Percentiles rank a stretch among this genome's conserved stretches.
Evolutionary conservation across 176 grass and related monocot species (phyloP).

Genomic region (Dactylis glomerata): DNA sequence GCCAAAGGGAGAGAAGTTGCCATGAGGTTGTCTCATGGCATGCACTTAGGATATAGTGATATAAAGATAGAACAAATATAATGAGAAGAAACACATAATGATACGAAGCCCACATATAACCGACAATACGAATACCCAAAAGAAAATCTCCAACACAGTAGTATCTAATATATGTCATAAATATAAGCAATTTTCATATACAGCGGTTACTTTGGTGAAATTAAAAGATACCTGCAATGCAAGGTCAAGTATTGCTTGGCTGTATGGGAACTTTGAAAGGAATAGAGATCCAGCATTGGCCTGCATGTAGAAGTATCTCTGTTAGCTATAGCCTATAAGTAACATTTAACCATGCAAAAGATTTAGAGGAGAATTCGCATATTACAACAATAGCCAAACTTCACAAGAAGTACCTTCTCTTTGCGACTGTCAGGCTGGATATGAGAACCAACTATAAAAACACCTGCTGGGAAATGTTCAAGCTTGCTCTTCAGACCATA

Average conservation of each 20-base stretch:
- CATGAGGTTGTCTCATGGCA: background rate
- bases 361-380: background rate
- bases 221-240: slow-evolving; percentile 72
- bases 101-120: background rate
- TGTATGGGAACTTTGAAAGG: slow-evolving; percentile 95
- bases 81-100: background rate
- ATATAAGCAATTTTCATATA: background rate
- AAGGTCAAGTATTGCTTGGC: slow-evolving; percentile 89
- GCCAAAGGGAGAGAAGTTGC: background rate
- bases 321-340: slow-evolving; percentile 16
- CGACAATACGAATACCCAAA: background rate
- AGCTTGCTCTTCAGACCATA: slow-evolving; percentile 80
- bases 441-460: slow-evolving; percentile 86
- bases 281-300: slow-evolving; percentile 70
- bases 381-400: background rate
- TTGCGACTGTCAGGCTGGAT: slow-evolving; percentile 73
- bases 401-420: slow-evolving; percentile 60
- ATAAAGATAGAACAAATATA: background rate
- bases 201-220: background rate
- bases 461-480: slow-evolving; percentile 57
- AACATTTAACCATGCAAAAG: background rate
- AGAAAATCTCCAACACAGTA: background rate
- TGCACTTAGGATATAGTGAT: background rate
- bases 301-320: slow-evolving; percentile 44
- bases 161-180: background rate